Conservation (phyloP, 139 green algal genomes). For the Ettlia oleoabundans region DNA sequence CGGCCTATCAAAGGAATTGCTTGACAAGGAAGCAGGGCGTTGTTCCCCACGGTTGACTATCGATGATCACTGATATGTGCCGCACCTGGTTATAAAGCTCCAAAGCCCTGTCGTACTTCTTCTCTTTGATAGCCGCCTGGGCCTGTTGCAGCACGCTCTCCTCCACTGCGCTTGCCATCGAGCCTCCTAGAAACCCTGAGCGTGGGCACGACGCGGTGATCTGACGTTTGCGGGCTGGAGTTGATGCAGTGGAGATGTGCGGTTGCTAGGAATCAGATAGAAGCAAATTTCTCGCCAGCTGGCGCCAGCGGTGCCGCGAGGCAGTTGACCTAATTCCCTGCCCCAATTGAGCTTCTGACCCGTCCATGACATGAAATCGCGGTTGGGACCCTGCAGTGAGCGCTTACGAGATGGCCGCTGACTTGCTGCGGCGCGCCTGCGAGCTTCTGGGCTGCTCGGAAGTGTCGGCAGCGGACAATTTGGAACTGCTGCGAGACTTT, state of each 20-base stretch:
- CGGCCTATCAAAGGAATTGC: too few species aligned
- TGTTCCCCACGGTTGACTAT: background rate
- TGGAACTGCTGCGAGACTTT: background rate
- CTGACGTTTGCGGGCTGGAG: too few species aligned
- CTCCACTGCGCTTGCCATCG: background rate
- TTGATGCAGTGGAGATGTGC: too few species aligned
- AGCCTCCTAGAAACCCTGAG: background rate
- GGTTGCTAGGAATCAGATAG: too few species aligned
- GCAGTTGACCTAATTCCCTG: too few species aligned
- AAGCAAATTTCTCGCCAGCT: too few species aligned
- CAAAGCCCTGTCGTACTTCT: slow-evolving; percentile 38
- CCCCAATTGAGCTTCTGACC: too few species aligned
- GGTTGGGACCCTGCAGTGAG: too few species aligned
- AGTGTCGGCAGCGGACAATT: background rate
- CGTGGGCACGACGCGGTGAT: background rate
- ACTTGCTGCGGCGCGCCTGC: background rate
- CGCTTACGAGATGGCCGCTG: background rate
- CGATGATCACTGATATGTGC: background rate
- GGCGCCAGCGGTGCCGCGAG: too few species aligned
- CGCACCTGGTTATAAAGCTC: slow-evolving; percentile 44
- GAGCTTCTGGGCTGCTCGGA: background rate
- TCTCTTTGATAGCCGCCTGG: background rate
- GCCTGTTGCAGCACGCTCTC: background rate
- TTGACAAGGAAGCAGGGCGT: background rate
- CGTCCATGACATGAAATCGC: too few species aligned